Evolutionary conservation across 2,329 filamentous ascomycete genomes (phyloP).

Genomic region (Pseudogymnoascus sp.): DNA sequence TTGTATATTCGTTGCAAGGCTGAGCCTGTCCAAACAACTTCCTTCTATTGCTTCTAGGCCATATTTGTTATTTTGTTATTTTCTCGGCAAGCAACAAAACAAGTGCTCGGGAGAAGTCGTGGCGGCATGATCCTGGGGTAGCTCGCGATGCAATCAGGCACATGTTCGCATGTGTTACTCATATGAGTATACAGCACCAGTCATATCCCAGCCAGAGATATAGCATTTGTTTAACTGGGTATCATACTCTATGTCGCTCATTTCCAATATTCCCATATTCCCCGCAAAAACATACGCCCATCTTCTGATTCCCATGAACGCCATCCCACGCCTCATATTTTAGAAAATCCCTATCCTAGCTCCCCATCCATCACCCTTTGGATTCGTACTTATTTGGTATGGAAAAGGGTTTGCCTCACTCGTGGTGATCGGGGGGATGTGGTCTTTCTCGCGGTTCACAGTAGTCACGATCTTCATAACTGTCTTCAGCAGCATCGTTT

Average conservation of each 20-base stretch:
- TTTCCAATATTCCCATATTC: background rate
- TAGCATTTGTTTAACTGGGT: slow-evolving; percentile 7
- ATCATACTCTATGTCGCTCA: slow-evolving; percentile 3
- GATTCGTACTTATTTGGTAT: slow-evolving; percentile 85
- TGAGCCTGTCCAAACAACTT: background rate
- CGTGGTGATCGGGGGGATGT: slow-evolving; percentile 94
- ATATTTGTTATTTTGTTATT: background rate
- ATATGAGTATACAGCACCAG: background rate
- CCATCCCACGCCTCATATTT: slow-evolving; percentile 5
- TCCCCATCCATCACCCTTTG: slow-evolving; percentile 70
- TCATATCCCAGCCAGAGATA: slow-evolving; percentile 5
- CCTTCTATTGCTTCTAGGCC: slow-evolving; percentile 6
- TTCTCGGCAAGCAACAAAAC: too few species aligned
- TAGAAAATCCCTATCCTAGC: slow-evolving; percentile 59
- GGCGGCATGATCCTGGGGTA: background rate
- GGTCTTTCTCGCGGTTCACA: slow-evolving; percentile 83
- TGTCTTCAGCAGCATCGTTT: slow-evolving; percentile 76
- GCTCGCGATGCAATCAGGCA: background rate
- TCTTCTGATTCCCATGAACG: background rate
- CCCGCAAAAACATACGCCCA: slow-evolving; percentile 1
- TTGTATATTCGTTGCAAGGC: background rate
- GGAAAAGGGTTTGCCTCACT: slow-evolving; percentile 89
- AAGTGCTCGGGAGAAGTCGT: slow-evolving; percentile 1
- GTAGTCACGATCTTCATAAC: slow-evolving; percentile 84
- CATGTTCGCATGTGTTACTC: slow-evolving; percentile 1